Evolutionary conservation across 768 basidiomycete genomes (phyloP), one percentile per base, ranked within the genome.

Genomic region (Naganishia antarctica): DNA sequence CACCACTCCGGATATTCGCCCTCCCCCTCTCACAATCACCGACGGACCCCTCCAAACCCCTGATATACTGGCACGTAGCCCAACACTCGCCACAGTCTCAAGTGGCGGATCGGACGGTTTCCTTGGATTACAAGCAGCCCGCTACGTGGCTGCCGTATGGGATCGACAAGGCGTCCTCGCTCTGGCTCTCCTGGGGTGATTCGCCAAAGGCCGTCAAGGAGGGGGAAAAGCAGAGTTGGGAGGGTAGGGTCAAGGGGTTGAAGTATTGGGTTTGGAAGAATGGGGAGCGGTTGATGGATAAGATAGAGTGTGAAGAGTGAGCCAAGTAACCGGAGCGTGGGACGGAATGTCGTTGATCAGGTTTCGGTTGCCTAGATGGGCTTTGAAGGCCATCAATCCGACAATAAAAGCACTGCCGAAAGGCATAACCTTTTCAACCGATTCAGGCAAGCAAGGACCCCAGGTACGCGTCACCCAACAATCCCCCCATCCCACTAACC

Each of bases 291-390:
- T 68, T 77, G 66, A 79, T 79, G 78, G 77, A 79, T 69, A 68
- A 68, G 68, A 77, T 78, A 18, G 78, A 79, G 45, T 78, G 69
- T 61, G 77, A 78, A 48, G 79, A 79, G 58, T 79, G 78, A 78
- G 71, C 70, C 18, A 23, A 3, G 8, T 32, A 16, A 13, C 21
- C 25, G 37, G 31, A 23, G 43, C 18, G 32, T 28, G 9, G 57
- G 43, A 18, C 41, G 43, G 34, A 23, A 31, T 26, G 23, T 12
- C 18, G 5, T 40, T n/a, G 43, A 26, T 8, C 37, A 12, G 25
- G 18, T 21, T 25, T 9, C 37, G 13, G 21, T 25, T 28, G 25
- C 21, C 7, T 43, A 63, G 62, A 64, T 64, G 63, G 63, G 63
- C 29, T 1, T 11, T 64, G 31, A 64, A 64, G 32, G 31, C 47